Conservation (phyloP, 106 monocot species). For the Apostasia ramifera region DNA sequence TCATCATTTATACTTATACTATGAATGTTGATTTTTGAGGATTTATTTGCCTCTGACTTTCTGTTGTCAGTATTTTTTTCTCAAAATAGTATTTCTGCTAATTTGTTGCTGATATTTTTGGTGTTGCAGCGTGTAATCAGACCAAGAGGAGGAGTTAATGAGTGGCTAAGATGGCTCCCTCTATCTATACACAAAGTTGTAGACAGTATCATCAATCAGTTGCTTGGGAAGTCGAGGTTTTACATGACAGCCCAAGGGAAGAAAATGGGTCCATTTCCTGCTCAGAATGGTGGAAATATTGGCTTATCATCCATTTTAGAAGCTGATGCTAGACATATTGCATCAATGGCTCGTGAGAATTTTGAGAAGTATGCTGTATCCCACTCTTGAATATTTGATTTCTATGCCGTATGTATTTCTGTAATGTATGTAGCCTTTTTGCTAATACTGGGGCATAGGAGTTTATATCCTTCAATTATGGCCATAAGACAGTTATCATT, state of each 20-base stretch:
- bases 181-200: slow-evolving; percentile 67
- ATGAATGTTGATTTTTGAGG: too few relatives aligned
- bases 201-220: slow-evolving; percentile 36
- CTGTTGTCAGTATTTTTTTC: too few relatives aligned
- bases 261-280: slow-evolving; percentile 23
- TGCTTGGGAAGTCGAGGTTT: slow-evolving; percentile 51
- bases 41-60: too few relatives aligned
- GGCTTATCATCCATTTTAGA: slow-evolving; percentile 85
- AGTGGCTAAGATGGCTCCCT: slow-evolving; percentile 86
- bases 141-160: slow-evolving; percentile 88
- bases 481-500: too few relatives aligned
- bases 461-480: too few relatives aligned
- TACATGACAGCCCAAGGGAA: slow-evolving; percentile 22
- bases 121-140: slow-evolving; percentile 73
- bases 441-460: too few relatives aligned
- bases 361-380: slow-evolving; percentile 80
- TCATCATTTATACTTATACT: too few relatives aligned
- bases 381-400: neutral
- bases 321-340: slow-evolving; percentile 81
- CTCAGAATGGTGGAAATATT: slow-evolving; percentile 43
- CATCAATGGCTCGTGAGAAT: slow-evolving; percentile 59
- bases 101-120: neutral
- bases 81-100: too few relatives aligned
- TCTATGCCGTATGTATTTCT: neutral
- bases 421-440: too few relatives aligned